Conservation (phyloP, 345 rosid species). For the Euphorbia lathyris region DNA sequence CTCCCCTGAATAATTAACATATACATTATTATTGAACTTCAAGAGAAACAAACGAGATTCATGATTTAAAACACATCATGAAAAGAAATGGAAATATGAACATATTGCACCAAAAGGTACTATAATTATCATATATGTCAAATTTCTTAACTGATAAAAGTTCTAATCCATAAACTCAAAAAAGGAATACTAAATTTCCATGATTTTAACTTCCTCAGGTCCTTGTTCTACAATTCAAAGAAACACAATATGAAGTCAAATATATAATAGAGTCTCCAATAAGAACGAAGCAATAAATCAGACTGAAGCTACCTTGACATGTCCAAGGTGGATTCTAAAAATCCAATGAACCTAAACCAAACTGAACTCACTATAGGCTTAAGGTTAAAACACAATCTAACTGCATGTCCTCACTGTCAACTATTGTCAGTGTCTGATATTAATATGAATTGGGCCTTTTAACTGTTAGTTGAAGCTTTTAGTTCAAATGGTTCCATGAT, state of each 20-base stretch:
- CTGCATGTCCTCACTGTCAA: background rate
- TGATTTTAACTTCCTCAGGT: background rate
- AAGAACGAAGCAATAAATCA: background rate
- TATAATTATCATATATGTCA: background rate
- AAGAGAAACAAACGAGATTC: background rate
- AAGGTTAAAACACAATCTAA: background rate
- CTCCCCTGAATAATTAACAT: constrained; percentile 55
- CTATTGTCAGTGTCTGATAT: background rate
- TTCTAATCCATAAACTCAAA: background rate
- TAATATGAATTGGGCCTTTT: too few relatives aligned
- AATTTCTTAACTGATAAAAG: background rate
- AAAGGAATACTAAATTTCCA: background rate
- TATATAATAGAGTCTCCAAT: background rate
- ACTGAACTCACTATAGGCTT: too few relatives aligned
- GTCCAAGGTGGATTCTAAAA: background rate
- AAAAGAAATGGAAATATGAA: background rate
- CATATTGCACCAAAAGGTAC: background rate
- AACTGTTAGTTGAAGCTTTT: too few relatives aligned
- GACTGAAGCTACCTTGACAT: background rate
- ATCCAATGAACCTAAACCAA: background rate
- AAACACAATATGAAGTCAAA: background rate
- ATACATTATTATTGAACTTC: constrained; percentile 10
- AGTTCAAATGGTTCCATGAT: too few relatives aligned
- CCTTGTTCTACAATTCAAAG: background rate
- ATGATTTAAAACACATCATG: background rate